Evolutionary conservation across 1,139 yeast genomes (phyloP).

Genomic region (Candida buenavistaensis): DNA sequence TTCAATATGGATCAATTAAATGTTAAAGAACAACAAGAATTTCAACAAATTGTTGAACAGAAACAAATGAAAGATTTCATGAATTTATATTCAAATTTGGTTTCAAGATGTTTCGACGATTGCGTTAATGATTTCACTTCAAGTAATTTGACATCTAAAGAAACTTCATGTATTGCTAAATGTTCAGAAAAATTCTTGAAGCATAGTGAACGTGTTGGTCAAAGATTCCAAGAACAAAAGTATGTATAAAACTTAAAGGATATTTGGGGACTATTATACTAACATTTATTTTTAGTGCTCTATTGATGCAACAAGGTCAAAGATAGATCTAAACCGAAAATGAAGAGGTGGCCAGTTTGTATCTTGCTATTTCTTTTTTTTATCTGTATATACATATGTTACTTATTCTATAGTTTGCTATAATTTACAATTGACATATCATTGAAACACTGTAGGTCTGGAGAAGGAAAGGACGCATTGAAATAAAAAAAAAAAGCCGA

Average conservation of each 20-base stretch:
- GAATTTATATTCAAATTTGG: constrained; percentile 92
- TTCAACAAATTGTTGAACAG: constrained; percentile 91
- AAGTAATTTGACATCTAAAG: constrained; percentile 79
- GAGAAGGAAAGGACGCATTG: too few species aligned
- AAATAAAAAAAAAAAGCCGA: too few species aligned
- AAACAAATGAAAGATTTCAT: constrained; percentile 99
- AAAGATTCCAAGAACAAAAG: constrained; percentile 98
- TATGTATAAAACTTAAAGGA: constrained; percentile 27
- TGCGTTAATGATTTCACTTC: constrained; percentile 98
- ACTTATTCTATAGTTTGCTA: background rate
- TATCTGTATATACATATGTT: constrained; percentile 1
- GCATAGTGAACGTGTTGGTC: constrained; percentile 98
- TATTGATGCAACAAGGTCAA: constrained; percentile 46
- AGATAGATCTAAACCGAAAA: constrained; percentile 5
- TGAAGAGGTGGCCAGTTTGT: too few species aligned
- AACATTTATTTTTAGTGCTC: constrained; percentile 33
- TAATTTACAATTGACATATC: too few species aligned
- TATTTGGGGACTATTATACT: too few species aligned
- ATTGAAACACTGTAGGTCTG: too few species aligned
- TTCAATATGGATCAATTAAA: constrained; percentile 75
- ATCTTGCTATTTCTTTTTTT: too few species aligned
- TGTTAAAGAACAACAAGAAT: constrained; percentile 93
- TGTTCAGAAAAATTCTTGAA: constrained; percentile 97
- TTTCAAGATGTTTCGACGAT: constrained; percentile 94
- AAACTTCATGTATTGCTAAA: constrained; percentile 79